Evolutionary conservation across 257 asterid species (phyloP).

Genomic region (Solanum arcanum): DNA sequence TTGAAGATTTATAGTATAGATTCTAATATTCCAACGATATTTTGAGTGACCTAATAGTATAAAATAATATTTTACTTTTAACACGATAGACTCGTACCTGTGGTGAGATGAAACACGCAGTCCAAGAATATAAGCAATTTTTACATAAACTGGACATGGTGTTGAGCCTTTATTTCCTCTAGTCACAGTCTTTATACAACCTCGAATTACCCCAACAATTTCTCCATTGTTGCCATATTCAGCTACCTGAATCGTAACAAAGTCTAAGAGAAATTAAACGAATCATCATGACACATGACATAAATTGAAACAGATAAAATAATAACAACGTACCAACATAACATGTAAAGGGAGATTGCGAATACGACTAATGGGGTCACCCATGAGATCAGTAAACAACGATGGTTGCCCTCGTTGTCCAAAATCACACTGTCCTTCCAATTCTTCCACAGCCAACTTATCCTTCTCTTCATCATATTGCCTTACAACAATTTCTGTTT

Average conservation of each 20-base stretch:
- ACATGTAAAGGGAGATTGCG: conserved; percentile 41
- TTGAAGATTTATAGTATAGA: not conserved
- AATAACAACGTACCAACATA: conserved; percentile 44
- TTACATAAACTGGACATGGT: conserved; percentile 29
- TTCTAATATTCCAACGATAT: not conserved
- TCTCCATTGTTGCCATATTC: conserved; percentile 37
- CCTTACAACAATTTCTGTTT: conserved; percentile 42
- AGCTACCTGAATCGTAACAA: conserved; percentile 32
- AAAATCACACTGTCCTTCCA: conserved; percentile 65
- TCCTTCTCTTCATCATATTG: conserved; percentile 38
- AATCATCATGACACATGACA: not conserved
- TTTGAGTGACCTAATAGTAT: not conserved
- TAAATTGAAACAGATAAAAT: not conserved
- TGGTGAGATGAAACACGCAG: conserved; percentile 69
- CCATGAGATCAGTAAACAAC: conserved; percentile 68
- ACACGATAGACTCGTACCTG: conserved; percentile 23
- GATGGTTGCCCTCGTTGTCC: conserved; percentile 60
- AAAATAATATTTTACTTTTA: too few relatives aligned
- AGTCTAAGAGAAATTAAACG: not conserved
- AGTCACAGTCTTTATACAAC: conserved; percentile 59
- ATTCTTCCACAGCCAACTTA: conserved; percentile 65
- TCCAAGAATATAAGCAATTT: conserved; percentile 66
- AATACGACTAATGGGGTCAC: conserved; percentile 70
- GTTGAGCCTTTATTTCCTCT: conserved; percentile 23
- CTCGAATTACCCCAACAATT: conserved; percentile 61